Conservation (phyloP, 2,329 filamentous ascomycete genomes). For the Trichophyton verrucosum region DNA sequence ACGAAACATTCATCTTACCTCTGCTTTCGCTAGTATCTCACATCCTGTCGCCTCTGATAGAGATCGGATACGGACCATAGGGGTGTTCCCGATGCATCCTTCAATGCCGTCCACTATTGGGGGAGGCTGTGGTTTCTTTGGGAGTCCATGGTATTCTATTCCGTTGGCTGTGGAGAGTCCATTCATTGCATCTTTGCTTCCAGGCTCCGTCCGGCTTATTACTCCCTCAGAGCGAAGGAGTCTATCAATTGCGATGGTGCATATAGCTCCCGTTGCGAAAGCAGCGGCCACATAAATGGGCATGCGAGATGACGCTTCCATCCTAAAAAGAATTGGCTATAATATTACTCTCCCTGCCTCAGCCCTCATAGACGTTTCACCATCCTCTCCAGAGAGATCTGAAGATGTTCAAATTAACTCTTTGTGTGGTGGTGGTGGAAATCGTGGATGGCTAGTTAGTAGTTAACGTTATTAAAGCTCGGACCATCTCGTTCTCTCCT, state of each 20-base stretch:
- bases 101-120: slow-evolving; percentile 67
- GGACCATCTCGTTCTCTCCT: slow-evolving; percentile 15
- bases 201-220: neutral
- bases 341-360: neutral
- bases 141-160: neutral
- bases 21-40: slow-evolving; percentile 82
- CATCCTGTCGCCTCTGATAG: slow-evolving; percentile 79
- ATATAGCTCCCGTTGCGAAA: slow-evolving; percentile 60
- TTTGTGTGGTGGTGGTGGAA: neutral
- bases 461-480: slow-evolving; percentile 14
- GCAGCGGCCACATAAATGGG: slow-evolving; percentile 49
- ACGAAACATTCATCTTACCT: slow-evolving; percentile 36
- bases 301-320: slow-evolving; percentile 21
- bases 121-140: slow-evolving; percentile 17
- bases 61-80: slow-evolving; percentile 71
- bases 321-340: slow-evolving; percentile 10
- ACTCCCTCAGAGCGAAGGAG: neutral
- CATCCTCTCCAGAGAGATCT: neutral
- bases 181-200: neutral
- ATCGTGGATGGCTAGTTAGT: neutral
- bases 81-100: slow-evolving; percentile 85
- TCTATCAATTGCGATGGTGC: slow-evolving; percentile 62
- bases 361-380: neutral
- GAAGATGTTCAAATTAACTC: neutral
- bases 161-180: neutral